Evolutionary conservation across 1,284 basidiomycete species (phyloP), one percentile per base, ranked within the genome.

Genomic region (Tylopilus microsporus): DNA sequence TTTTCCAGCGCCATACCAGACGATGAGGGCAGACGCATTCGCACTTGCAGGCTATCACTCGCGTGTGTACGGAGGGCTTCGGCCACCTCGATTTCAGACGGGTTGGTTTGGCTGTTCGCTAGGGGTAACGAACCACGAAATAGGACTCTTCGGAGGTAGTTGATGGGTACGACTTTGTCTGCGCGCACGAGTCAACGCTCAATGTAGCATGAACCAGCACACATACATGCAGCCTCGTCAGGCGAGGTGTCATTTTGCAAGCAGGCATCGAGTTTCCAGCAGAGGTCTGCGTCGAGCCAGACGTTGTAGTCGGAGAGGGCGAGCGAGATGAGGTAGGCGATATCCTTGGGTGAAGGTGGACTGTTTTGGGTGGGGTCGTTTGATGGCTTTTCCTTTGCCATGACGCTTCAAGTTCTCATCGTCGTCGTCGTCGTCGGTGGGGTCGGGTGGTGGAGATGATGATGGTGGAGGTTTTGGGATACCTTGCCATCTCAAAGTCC

Each of bases 251-350:
- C 57, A 9, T 62, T 51, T 5, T 13, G 36, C 42, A 72, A 25
- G 61, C 59, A 70, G 3, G 70, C 69, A 37, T 82, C 79, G 10
- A 85, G 71, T 30, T 72, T 76, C 52, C 77, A 71, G 18, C 82
- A 74, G 15, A 89, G 66, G 54, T 83, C 81, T 0, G 77, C 66
- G 62, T 87, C 77, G 2, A 70, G 65, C 85, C 84, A 89, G 8
- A 89, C 67, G 9, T 78, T 76, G 69, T 86, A 79, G 65, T 88
- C 81, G 8, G 87, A 86, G n/a, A 89, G 72, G 0, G 86, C 77
- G 8, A 89, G 78, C 18, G 73, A 74, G 36, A 86, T 60, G 25
- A 87, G 73, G 5, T 70, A 67, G 3, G 75, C 76, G 49, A 79
- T 76, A 60, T 85, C 84, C 51, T n/a, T 78, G 75, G 25, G 79